Evolutionary conservation across 495 filamentous ascomycete species (phyloP), one percentile per base, ranked within the genome.

Genomic region (Neurospora sp.): DNA sequence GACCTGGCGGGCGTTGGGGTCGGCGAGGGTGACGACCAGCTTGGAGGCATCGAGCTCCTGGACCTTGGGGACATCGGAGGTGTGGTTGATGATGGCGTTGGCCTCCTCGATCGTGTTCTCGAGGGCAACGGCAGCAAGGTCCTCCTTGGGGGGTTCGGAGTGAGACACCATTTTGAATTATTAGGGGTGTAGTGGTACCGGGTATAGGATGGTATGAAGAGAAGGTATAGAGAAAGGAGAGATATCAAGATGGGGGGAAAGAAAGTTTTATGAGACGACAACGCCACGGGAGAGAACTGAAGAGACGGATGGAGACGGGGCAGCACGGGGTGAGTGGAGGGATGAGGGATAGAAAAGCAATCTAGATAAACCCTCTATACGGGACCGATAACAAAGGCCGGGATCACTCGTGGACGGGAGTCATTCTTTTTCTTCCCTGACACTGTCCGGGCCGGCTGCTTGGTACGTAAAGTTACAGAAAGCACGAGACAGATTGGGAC

Each of bases 1-100:
- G 48, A 96, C 91, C 62, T 89, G 76, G 73, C 90, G 90, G 0
- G 91, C 89, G 27, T 85, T 84, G 71, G 86, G 88, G 72, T 81
- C 76, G 71, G 92, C 92, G 74, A 87, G 85, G 74, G 88, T 91
- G 82, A 91, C 87, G 72, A 83, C 90, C 80, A 95, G 86, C 73
- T 88, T 89, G 62, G 93, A 94, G 78, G 89, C 89, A 79, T 97
- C 90, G 44, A 97, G 88, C 70, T 81, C 77, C 2, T 78, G 76
- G 31, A 78, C 62, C 23, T 62, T 62, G 62, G 77, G 73, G 23
- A 77, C 78, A 62, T 82, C 76, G 48, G 79, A 66, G 69, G 75
- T 46, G 71, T 75, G 70, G 76, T 76, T 77, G 69, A 74, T 44
- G 69, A 35, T 69, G 72, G 76, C 76, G 59, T 78, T 79, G 74